Base-by-base conservation (phyloP, 2,329 filamentous ascomycete species). In the Claviceps sp. region DNA sequence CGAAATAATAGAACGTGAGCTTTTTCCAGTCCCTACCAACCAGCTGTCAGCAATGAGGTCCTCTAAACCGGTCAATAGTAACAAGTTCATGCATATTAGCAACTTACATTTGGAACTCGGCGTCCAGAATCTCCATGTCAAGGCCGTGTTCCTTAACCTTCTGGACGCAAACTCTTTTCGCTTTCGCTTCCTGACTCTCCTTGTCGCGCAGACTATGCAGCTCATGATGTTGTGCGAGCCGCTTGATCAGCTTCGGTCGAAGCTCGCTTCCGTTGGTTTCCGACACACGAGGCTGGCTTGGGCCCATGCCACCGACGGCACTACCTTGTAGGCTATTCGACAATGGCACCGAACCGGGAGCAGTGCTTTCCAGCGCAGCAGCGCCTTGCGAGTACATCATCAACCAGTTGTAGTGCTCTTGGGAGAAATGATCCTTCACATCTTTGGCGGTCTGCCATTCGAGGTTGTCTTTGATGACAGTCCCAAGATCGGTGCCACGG, bases 91-190 rank as follows among this genome's bases (percentile, higher is more conserved):
- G 42, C 17, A 24, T 13, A 14, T 10, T 2, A 10, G 22, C n/a
- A 17, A 77, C 87, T 79, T 74, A 95, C 91, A 95, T 94, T 65
- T 98, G 93, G 65, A 96, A 98, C 66, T 98, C 93, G 4, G 93
- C 93, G 69, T 98, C 93, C 6, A 98, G 80, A 57, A 98, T 97
- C 68, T 98, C 93, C 93, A 98, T 97, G 61, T 94, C 90, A 30
- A 97, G 76, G 47, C 88, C 84, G 66, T 97, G 90, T 63, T 97
- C 91, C 58, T 86, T 86, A 51, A 96, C 93, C 69, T 97, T 98
- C 62, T 95, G 88, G 74, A 95, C 93, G 65, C 90, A 96, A 44
- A 95, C 85, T 52, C 93, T 82, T 72, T 98, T 97, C 1, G 93
- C 93, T 68, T 97, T 97, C 17, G 93, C 93, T 68, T 98, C 93